Base-by-base conservation (phyloP, 805 yeast species). In the Candida nanaspora region DNA sequence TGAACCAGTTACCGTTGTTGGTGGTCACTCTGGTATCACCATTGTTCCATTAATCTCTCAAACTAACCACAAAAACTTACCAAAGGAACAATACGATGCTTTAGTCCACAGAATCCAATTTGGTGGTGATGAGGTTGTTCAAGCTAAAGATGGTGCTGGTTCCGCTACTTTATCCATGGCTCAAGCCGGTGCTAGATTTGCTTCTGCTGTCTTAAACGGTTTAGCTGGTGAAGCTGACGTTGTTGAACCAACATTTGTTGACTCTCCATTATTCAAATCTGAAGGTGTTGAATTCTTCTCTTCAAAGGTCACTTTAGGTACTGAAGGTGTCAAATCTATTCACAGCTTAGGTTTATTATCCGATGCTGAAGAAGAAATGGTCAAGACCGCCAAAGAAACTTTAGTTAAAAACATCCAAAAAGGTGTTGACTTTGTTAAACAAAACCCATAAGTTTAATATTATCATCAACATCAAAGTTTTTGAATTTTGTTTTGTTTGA, bases 251-350 rank as follows among this genome's bases (percentile, higher is more conserved):
- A 59, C 80, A 22, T 74, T 66, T 49, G 69, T 74, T 35, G 93
- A 84, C 65, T 80, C 86, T 51, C 93, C 93, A 59, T 71, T 84
- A 62, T 84, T 73, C 77, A 80, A 82, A 67, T 59, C 63, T 42
- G 96, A 89, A 73, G 98, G 98, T 62, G 85, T 93, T 57, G 91
- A 87, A 49, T 93, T 89, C 85, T 93, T 93, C 76, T 88, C 98
- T 41, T 83, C 96, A 53, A 82, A 80, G 69, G 94, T 93, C 52
- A 85, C 95, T 55, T 80, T 91, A 60, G 98, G 98, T 53, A 83
- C 82, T 61, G 77, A 83, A 49, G 97, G 97, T 81, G 86, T 84
- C 52, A 76, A 78, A 65, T 74, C 78, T 65, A 70, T 88, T 62
- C 95, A 86, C 74, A 70, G 73, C 44, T 72, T 93, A 58, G 94